Conservation (phyloP, 441 rosid species). For the Syzygium malaccense region DNA sequence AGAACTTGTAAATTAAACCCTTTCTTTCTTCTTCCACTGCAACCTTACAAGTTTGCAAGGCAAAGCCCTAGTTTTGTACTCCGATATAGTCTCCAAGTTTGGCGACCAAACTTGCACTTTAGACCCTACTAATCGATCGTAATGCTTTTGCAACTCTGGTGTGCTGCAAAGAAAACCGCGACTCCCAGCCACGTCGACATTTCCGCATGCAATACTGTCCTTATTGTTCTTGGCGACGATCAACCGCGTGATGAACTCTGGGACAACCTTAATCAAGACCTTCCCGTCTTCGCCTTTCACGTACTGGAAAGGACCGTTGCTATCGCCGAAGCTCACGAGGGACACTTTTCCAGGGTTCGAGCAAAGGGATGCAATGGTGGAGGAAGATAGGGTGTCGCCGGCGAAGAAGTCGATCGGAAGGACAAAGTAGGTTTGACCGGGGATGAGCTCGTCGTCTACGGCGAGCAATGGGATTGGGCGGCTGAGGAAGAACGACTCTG, state of each 20-base stretch:
- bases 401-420: background rate
- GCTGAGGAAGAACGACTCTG: background rate
- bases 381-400: background rate
- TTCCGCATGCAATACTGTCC: background rate
- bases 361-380: background rate
- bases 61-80: slow-evolving; percentile 55
- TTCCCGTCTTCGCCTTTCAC: background rate
- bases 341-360: background rate
- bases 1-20: background rate
- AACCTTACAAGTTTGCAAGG: slow-evolving; percentile 54
- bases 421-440: background rate
- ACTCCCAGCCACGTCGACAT: background rate
- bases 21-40: slow-evolving; percentile 30
- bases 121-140: background rate
- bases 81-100: slow-evolving; percentile 70
- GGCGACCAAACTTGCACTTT: slow-evolving; percentile 77
- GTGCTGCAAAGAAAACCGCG: background rate
- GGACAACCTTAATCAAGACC: background rate
- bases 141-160: slow-evolving; percentile 3
- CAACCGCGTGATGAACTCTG: background rate
- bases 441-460: background rate
- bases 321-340: background rate
- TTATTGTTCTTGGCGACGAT: background rate
- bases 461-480: background rate
- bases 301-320: background rate